Evolutionary conservation across 164 flowering plant genomes (phyloP).

Genomic region (Annona squamosa): DNA sequence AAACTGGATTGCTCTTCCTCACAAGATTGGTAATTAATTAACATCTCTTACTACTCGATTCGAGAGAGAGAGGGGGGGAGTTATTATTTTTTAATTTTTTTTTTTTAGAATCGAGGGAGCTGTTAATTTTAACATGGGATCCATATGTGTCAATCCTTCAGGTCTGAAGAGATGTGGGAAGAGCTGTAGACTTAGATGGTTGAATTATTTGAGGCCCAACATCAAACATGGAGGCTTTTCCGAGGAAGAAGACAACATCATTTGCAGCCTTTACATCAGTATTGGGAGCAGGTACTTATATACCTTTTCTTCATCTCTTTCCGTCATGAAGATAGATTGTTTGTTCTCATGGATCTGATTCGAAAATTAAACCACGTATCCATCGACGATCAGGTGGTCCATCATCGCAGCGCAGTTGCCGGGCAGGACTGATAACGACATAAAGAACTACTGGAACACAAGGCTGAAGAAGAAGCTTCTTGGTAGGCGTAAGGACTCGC

Average conservation of each 20-base stretch:
- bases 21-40: conserved; percentile 44
- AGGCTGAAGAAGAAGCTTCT: conserved; percentile 82
- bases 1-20: conserved; percentile 75
- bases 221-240: conserved; percentile 77
- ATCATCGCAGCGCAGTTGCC: conserved; percentile 92
- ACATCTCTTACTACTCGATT: neutral
- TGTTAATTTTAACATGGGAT: neutral
- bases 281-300: conserved; percentile 48
- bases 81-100: no score
- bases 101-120: neutral
- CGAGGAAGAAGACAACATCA: conserved; percentile 70
- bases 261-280: conserved; percentile 54
- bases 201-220: conserved; percentile 77
- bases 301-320: neutral
- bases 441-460: conserved; percentile 97
- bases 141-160: neutral
- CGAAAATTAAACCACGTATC: no score
- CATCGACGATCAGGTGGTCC: conserved; percentile 60
- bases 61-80: no score
- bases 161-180: conserved; percentile 61
- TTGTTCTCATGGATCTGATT: neutral
- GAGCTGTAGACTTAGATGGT: conserved; percentile 79
- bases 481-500: conserved; percentile 61
- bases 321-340: neutral
- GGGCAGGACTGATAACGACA: conserved; percentile 92